Conservation (phyloP, 257 asterid genomes). For the Gentiana straminea region DNA sequence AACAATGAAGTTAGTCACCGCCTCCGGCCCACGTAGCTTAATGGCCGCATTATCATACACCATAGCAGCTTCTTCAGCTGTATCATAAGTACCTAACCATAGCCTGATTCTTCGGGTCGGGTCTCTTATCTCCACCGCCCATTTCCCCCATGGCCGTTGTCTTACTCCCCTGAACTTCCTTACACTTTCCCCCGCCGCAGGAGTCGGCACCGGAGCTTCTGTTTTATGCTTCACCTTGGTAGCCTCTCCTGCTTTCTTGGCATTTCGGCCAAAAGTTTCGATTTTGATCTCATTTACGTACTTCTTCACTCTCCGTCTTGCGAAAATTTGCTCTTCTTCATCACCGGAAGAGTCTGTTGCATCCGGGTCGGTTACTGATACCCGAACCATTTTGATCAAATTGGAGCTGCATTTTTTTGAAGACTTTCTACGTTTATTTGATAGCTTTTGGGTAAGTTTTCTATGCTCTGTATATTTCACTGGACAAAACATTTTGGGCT, state of each 20-base stretch:
- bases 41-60: constrained; percentile 40
- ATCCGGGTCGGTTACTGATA: constrained; percentile 56
- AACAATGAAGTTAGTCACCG: constrained; percentile 28
- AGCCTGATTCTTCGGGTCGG: constrained; percentile 33
- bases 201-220: too few species aligned
- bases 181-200: background rate
- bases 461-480: constrained; percentile 62
- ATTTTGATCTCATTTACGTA: constrained; percentile 48
- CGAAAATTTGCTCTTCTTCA: constrained; percentile 44
- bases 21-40: constrained; percentile 41
- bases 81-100: constrained; percentile 45
- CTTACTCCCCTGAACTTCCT: constrained; percentile 40
- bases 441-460: constrained; percentile 24
- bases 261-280: constrained; percentile 8
- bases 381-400: constrained; percentile 29
- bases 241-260: background rate
- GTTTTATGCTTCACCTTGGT: too few species aligned
- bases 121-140: constrained; percentile 49
- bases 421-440: constrained; percentile 14
- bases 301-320: constrained; percentile 41
- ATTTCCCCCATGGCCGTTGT: constrained; percentile 45
- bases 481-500: constrained; percentile 32
- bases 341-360: constrained; percentile 85
- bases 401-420: constrained; percentile 5
- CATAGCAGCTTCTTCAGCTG: constrained; percentile 51